Conservation (phyloP, 345 rosid species). For the Lenwebbia sp. region DNA sequence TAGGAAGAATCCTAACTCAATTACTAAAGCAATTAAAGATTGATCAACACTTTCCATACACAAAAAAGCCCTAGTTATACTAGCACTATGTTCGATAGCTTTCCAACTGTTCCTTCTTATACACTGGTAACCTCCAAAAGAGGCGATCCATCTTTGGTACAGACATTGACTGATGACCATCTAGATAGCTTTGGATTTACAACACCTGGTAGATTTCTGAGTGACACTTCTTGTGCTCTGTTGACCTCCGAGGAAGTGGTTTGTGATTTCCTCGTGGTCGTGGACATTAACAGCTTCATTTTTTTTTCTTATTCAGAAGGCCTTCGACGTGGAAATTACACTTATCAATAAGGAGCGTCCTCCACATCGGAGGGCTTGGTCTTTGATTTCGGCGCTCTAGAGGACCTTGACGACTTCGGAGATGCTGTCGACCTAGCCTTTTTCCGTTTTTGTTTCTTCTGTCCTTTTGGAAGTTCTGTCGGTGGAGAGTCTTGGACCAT, state of each 20-base stretch:
- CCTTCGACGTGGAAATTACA: background rate
- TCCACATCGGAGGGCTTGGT: background rate
- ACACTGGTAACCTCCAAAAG: background rate
- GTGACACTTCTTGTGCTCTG: background rate
- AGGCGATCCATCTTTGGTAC: background rate
- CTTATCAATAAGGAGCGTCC: background rate
- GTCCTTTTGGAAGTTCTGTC: slow-evolving; percentile 13
- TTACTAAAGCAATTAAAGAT: background rate
- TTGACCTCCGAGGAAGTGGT: background rate
- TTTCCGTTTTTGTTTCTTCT: slow-evolving; percentile 37
- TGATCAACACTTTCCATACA: background rate
- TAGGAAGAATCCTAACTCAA: background rate
- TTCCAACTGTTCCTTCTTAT: background rate
- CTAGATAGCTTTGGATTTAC: background rate
- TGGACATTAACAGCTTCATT: background rate
- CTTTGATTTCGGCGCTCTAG: slow-evolving; percentile 16
- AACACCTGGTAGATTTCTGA: background rate
- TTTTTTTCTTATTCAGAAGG: background rate
- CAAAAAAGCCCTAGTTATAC: background rate
- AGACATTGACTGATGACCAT: background rate
- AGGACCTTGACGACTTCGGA: slow-evolving; percentile 19
- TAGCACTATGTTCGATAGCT: background rate
- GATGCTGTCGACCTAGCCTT: slow-evolving; percentile 25
- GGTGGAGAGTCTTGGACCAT: slow-evolving; percentile 9
- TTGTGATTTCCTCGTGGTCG: background rate